Conservation (phyloP, 2,329 filamentous ascomycete species). For the Ceratocystis destructans region DNA sequence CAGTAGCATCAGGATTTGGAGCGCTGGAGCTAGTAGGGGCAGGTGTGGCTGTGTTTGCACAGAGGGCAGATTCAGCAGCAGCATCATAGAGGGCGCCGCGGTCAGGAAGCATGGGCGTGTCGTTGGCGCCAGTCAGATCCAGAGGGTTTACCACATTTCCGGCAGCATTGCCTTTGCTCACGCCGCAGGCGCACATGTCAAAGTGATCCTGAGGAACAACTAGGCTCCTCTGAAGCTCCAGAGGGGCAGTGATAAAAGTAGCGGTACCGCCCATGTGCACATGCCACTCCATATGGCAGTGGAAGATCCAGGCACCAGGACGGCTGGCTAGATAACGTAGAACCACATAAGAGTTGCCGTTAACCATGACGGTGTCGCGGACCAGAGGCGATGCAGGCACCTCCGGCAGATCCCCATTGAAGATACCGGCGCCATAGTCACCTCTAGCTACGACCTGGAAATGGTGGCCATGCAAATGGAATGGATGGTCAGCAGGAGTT, state of each 20-base stretch:
- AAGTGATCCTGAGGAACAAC: conserved; percentile 35
- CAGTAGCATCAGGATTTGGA: not conserved
- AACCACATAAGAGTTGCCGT: conserved; percentile 35
- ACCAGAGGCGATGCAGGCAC: conserved; percentile 30
- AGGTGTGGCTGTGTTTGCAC: conserved; percentile 1
- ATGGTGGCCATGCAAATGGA: conserved; percentile 42
- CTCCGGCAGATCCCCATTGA: conserved; percentile 25
- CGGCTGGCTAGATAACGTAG: conserved; percentile 34
- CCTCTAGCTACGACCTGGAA: conserved; percentile 35
- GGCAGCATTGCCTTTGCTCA: conserved; percentile 43
- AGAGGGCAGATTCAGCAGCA: not conserved
- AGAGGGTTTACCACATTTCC: conserved; percentile 40
- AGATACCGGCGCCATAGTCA: conserved; percentile 21
- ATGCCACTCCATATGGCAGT: conserved; percentile 45
- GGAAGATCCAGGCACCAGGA: conserved; percentile 35
- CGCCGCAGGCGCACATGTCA: conserved; percentile 27
- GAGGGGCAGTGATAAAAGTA: conserved; percentile 27
- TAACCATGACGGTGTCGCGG: conserved; percentile 37
- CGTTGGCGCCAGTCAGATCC: conserved; percentile 31
- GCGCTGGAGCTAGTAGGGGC: not conserved
- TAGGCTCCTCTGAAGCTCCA: conserved; percentile 35
- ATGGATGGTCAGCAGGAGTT: conserved; percentile 37
- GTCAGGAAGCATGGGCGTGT: conserved; percentile 15
- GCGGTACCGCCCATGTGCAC: conserved; percentile 34
- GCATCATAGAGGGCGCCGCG: conserved; percentile 14